A percentile compares a stretch with the other conserved stretches of the same genome.
Conservation (phyloP, 306 rosid genomes). For the Carpinus fangiana region DNA sequence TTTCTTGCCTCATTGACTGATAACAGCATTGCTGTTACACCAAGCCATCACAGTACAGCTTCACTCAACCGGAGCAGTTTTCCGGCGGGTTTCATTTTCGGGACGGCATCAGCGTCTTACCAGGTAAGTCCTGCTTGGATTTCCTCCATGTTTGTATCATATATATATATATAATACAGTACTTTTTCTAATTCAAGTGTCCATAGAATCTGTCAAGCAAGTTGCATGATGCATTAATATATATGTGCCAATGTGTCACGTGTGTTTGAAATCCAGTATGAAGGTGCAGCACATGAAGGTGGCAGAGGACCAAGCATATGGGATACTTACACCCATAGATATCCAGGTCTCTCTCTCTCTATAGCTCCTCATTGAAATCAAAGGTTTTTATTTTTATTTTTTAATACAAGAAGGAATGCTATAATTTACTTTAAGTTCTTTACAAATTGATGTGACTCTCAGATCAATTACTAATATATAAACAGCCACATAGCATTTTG, state of each 20-base stretch:
- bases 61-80: constrained; percentile 29
- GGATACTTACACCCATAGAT: constrained; percentile 39
- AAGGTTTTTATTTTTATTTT: neutral
- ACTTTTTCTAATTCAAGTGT: neutral
- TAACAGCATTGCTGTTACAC: neutral
- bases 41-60: neutral
- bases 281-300: constrained; percentile 42
- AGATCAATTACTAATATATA: no score
- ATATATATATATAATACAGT: neutral
- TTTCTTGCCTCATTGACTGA: neutral
- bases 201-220: neutral
- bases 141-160: neutral
- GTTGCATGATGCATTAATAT: no score
- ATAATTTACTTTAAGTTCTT: no score
- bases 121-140: neutral
- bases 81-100: neutral
- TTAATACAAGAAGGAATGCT: neutral
- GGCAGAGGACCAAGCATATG: constrained; percentile 46
- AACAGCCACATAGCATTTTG: no score
- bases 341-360: constrained; percentile 23
- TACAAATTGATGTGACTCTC: no score
- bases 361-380: neutral
- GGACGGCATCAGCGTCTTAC: neutral
- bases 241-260: neutral
- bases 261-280: constrained; percentile 23